A percentile compares a stretch with the other conserved stretches of the same genome.
phyloP scores from a whole-genome alignment of 106 monocot genomes.

The Dendrobium chrysotoxum region DNA sequence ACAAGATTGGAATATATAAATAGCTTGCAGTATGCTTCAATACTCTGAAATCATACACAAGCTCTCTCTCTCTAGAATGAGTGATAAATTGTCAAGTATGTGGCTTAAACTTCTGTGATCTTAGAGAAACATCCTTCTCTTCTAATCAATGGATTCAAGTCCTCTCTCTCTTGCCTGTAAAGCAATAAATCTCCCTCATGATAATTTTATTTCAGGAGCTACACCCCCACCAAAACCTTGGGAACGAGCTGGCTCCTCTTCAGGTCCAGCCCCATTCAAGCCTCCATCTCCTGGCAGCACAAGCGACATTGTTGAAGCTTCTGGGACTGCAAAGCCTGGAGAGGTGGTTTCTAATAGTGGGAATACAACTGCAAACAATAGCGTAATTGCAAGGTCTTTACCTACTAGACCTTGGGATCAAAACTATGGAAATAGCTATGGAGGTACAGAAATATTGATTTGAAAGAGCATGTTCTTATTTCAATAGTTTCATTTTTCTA shows the following conservation, averaged over 20 bases:
- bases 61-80: no score
- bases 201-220: constrained; percentile 30
- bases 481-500: not conserved
- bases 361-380: constrained; percentile 22
- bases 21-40: no score
- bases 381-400: constrained; percentile 46
- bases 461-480: not conserved
- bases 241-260: constrained; percentile 54
- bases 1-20: no score
- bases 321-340: constrained; percentile 89
- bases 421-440: constrained; percentile 65
- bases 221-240: constrained; percentile 74
- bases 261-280: constrained; percentile 72
- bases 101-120: no score
- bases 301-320: constrained; percentile 81
- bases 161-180: no score
- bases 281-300: constrained; percentile 85
- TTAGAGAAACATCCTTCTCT: no score
- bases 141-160: no score
- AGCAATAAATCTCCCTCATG: no score
- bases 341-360: constrained; percentile 52
- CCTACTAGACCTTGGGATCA: constrained; percentile 94
- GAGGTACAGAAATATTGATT: constrained; percentile 29
- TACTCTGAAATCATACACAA: no score
- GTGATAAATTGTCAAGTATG: no score